These are phyloP conservation scores for Solanum bukasovii DNA, from an alignment of 257 asterid species.

Conservation along the genomic window DNA sequence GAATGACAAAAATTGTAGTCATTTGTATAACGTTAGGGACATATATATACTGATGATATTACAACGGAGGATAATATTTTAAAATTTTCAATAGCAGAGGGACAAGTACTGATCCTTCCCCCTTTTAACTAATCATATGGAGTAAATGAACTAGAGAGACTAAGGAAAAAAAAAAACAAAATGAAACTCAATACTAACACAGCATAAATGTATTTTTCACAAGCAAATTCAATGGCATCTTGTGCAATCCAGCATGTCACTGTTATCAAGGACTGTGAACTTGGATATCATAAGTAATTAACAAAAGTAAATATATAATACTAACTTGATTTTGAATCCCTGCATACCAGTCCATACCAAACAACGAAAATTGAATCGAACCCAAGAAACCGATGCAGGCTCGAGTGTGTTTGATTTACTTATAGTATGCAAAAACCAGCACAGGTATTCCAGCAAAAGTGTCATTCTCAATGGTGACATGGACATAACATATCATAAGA, in stretches of 20 bases:
- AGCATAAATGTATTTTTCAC: constrained; percentile 34
- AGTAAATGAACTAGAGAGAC: too few species aligned
- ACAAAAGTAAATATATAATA: too few species aligned
- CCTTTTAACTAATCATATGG: too few species aligned
- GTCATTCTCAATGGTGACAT: background rate
- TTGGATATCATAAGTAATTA: background rate
- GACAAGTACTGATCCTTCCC: too few species aligned
- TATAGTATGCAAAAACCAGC: background rate
- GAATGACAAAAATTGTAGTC: background rate
- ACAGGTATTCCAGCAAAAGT: background rate
- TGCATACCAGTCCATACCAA: background rate
- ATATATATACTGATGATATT: too few species aligned
- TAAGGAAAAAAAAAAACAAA: background rate
- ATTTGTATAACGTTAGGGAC: background rate
- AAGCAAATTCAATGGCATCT: constrained; percentile 56
- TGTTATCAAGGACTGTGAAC: background rate
- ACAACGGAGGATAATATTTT: too few species aligned
- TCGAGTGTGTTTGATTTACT: background rate
- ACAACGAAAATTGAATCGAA: background rate
- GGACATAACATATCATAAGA: background rate
- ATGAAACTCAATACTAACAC: background rate
- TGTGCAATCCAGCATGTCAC: constrained; percentile 24
- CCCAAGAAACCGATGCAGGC: background rate
- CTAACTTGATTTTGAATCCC: background rate
- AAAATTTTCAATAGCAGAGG: too few species aligned